A percentile compares a stretch with the other conserved stretches of the same genome.
Conservation (phyloP, 1,284 basidiomycete species). For the Moesziomyces antarcticus region DNA sequence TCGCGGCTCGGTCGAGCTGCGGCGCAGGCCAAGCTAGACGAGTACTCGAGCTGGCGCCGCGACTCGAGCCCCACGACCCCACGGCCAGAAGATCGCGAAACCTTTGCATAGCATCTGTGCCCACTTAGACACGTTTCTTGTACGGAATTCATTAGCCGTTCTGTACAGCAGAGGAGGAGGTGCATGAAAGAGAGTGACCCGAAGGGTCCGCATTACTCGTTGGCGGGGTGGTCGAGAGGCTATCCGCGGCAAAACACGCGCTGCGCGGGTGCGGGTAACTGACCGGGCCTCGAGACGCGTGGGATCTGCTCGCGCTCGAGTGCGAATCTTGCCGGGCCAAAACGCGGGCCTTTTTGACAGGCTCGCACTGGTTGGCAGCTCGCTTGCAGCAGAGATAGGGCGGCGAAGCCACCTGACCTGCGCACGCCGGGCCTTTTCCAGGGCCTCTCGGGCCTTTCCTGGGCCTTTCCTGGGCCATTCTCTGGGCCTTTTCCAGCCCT, state of each 20-base stretch:
- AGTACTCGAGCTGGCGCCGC: conserved; percentile 1
- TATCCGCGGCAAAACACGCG: conserved; percentile 13
- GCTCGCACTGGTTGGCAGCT: conserved; percentile 6
- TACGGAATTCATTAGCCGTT: neutral
- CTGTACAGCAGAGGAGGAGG: too few species aligned
- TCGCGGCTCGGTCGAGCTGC: neutral
- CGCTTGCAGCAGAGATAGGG: neutral
- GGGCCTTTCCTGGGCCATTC: conserved; percentile 24
- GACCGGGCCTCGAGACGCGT: conserved; percentile 10
- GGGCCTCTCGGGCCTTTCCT: conserved; percentile 21
- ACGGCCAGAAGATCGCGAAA: conserved; percentile 32
- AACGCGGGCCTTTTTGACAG: conserved; percentile 25
- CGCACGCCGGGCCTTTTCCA: neutral
- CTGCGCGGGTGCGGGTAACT: conserved; percentile 7
- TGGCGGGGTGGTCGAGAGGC: neutral
- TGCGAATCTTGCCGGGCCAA: conserved; percentile 35
- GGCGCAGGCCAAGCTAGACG: neutral
- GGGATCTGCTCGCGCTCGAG: neutral
- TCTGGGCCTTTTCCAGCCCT: neutral
- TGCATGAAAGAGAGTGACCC: neutral
- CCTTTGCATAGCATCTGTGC: conserved; percentile 3
- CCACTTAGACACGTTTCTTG: neutral
- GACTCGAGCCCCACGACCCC: conserved; percentile 32
- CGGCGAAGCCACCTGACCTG: conserved; percentile 16
- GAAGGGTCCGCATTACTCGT: neutral